These are phyloP conservation scores for Stephanodiscus minutulus DNA, from an alignment of 108 stramenopile species.

Conservation along the genomic window DNA sequence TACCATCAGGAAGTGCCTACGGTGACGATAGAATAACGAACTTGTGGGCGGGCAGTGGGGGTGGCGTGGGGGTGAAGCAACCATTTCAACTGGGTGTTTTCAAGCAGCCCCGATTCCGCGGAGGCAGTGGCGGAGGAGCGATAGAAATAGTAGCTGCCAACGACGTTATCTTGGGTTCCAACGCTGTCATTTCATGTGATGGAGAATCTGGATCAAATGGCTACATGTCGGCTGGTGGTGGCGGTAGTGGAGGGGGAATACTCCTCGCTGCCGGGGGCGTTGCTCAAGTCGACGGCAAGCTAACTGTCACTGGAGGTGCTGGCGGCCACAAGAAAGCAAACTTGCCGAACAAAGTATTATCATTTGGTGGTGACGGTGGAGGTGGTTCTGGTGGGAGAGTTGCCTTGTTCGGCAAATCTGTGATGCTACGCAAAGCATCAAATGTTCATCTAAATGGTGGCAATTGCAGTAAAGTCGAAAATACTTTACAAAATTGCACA, in stretches of 20 bases:
- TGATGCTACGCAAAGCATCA: conserved; percentile 31
- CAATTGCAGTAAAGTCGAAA: conserved; percentile 14
- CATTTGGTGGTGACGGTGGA: conserved; percentile 56
- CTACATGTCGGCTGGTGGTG: conserved; percentile 65
- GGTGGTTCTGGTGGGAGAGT: conserved; percentile 82
- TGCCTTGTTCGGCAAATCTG: conserved; percentile 65
- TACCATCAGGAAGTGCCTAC: conserved; percentile 31
- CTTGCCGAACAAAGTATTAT: conserved; percentile 2
- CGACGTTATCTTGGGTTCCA: conserved; percentile 67
- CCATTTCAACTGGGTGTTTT: conserved; percentile 54
- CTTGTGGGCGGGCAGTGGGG: conserved; percentile 59
- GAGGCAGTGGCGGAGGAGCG: conserved; percentile 85
- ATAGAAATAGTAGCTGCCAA: conserved; percentile 76
- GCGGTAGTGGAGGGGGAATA: conserved; percentile 76
- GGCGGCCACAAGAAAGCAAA: conserved; percentile 56
- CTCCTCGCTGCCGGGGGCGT: conserved; percentile 70
- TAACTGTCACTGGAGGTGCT: conserved; percentile 65
- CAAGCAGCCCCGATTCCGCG: conserved; percentile 48
- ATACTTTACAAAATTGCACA: conserved; percentile 19
- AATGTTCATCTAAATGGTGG: conserved; percentile 28
- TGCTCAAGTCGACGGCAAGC: conserved; percentile 45
- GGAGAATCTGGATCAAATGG: conserved; percentile 64
- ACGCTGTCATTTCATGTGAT: conserved; percentile 54
- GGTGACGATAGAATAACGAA: conserved; percentile 41
- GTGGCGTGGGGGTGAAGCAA: conserved; percentile 49